A percentile compares a stretch with the other conserved stretches of the same genome.
Conservation (phyloP, 257 asterid genomes). For the Marsdenia floribunda region DNA sequence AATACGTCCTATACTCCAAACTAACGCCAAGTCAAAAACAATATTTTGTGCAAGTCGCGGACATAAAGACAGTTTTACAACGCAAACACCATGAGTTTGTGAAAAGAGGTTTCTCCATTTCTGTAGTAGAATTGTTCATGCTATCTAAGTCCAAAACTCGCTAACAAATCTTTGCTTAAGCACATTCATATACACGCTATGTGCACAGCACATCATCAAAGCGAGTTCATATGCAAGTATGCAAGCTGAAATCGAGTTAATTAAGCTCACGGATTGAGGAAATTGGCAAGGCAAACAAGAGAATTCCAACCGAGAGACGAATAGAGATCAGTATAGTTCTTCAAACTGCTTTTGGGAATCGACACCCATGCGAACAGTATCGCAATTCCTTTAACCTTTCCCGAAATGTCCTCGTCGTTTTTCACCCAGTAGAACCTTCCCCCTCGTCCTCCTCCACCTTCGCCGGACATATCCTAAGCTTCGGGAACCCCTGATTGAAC, state of each 20-base stretch:
- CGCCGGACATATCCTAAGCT: constrained; percentile 30
- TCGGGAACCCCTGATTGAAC: neutral
- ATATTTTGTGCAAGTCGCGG: neutral
- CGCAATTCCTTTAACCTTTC: constrained; percentile 53
- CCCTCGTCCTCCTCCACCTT: constrained; percentile 29
- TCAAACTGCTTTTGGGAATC: constrained; percentile 44
- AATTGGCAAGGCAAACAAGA: constrained; percentile 75
- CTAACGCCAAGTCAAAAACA: neutral
- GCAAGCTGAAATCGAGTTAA: neutral
- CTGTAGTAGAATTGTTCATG: neutral
- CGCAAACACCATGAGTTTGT: neutral
- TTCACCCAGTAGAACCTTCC: constrained; percentile 66
- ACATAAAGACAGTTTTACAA: neutral
- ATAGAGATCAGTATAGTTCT: constrained; percentile 43
- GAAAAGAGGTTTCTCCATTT: neutral
- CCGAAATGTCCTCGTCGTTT: constrained; percentile 20
- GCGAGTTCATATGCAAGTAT: neutral
- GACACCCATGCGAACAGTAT: constrained; percentile 71
- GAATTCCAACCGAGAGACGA: constrained; percentile 78
- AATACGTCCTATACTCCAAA: neutral
- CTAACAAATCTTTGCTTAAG: neutral
- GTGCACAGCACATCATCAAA: neutral
- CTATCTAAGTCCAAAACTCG: neutral
- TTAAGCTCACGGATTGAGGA: constrained; percentile 58
- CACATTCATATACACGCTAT: neutral